phyloP scores from a whole-genome alignment of 768 basidiomycete species.

The Artomyces pyxidatus region DNA sequence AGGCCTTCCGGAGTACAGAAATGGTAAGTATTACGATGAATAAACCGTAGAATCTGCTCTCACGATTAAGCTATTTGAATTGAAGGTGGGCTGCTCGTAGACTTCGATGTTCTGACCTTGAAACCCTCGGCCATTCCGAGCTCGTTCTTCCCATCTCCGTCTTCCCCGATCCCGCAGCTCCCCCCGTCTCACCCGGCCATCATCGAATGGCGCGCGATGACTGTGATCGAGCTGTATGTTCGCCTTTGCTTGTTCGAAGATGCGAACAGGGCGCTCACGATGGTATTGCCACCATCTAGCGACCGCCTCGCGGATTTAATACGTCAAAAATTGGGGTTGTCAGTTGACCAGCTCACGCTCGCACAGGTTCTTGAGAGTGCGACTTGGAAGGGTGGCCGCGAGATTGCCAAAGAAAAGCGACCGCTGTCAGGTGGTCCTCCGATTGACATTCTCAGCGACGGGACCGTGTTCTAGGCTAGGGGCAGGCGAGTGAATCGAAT shows the following conservation, averaged over 20 bases:
- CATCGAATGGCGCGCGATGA: constrained; percentile 95
- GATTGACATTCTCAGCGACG: constrained; percentile 80
- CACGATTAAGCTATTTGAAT: too few species aligned
- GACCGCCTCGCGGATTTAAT: constrained; percentile 74
- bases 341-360: constrained; percentile 49
- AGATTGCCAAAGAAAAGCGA: constrained; percentile 76
- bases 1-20: constrained; percentile 92
- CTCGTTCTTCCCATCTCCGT: constrained; percentile 34
- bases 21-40: constrained; percentile 42
- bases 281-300: constrained; percentile 32
- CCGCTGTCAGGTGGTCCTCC: constrained; percentile 74
- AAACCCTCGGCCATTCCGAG: constrained; percentile 43
- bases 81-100: constrained; percentile 79
- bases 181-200: constrained; percentile 81
- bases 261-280: too few species aligned
- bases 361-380: constrained; percentile 91
- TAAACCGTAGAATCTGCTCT: constrained; percentile 6
- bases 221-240: constrained; percentile 81
- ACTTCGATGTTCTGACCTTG: constrained; percentile 71
- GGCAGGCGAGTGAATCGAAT: too few species aligned
- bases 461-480: constrained; percentile 58
- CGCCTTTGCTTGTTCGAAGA: background rate
- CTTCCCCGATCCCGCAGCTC: constrained; percentile 51
- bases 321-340: constrained; percentile 46
- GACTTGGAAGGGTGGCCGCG: constrained; percentile 95